phyloP scores from a whole-genome alignment of 345 rosid genomes.

The Stellera chamaejasme region DNA sequence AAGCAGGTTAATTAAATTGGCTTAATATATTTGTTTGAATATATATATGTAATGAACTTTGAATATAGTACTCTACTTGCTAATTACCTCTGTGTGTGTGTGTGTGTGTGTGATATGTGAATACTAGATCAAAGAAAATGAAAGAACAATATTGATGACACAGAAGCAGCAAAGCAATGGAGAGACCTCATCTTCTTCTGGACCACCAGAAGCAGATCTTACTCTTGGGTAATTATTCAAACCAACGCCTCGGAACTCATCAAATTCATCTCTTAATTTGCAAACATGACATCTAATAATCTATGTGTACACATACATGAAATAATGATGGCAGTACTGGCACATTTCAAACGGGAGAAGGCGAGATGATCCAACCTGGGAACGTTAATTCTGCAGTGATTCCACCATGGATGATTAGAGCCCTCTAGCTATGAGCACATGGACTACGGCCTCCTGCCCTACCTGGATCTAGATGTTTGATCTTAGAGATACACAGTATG shows the following conservation, averaged over 20 bases:
- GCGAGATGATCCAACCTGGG: conserved; percentile 12
- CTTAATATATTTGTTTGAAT: background rate
- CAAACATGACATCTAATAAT: background rate
- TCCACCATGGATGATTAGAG: conserved; percentile 43
- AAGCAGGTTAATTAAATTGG: conserved; percentile 45
- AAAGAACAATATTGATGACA: conserved; percentile 15
- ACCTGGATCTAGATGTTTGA: no score
- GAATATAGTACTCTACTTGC: no score
- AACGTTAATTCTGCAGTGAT: conserved; percentile 10
- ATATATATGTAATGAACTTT: no score
- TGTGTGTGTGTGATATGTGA: no score
- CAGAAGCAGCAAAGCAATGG: conserved; percentile 20
- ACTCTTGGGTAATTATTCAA: conserved; percentile 9
- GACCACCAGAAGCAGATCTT: conserved; percentile 15
- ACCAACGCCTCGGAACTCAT: conserved; percentile 2
- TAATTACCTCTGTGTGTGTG: no score
- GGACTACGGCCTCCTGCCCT: no score
- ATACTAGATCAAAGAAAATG: conserved; percentile 29
- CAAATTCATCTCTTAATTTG: background rate
- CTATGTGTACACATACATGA: background rate
- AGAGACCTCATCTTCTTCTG: no score
- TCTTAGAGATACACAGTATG: no score
- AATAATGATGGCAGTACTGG: conserved; percentile 22
- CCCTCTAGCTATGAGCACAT: no score
- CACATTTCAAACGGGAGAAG: conserved; percentile 12